Percentiles rank a stretch among this genome's conserved stretches.
Evolutionary conservation across 768 basidiomycete species (phyloP).

Genomic region (Phlebiopsis gigantea): DNA sequence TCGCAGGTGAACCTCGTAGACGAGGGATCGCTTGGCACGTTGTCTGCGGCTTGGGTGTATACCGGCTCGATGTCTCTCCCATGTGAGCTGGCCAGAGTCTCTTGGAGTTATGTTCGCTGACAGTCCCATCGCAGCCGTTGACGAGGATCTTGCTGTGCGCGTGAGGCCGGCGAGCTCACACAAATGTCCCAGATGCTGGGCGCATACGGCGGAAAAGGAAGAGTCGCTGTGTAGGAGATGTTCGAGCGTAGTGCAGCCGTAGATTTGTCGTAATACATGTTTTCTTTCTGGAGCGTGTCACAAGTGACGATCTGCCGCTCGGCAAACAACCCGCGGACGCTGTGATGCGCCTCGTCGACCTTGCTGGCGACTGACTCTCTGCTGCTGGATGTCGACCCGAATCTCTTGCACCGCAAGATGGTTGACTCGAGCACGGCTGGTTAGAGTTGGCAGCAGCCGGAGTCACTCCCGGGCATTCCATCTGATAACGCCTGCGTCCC

Average conservation of each 20-base stretch:
- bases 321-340: neutral
- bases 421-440: slow-evolving; percentile 5
- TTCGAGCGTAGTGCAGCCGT: slow-evolving; percentile 19
- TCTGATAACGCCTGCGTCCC: slow-evolving; percentile 14
- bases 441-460: slow-evolving; percentile 6
- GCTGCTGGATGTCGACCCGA: slow-evolving; percentile 9
- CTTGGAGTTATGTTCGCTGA: neutral
- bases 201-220: slow-evolving; percentile 47
- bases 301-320: slow-evolving; percentile 3
- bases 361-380: neutral
- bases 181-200: slow-evolving; percentile 95
- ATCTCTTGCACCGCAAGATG: slow-evolving; percentile 9
- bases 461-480: slow-evolving; percentile 11
- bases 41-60: neutral
- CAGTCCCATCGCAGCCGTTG: slow-evolving; percentile 13
- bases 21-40: neutral
- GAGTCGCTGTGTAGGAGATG: slow-evolving; percentile 69
- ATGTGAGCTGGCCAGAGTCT: neutral
- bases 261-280: neutral
- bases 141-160: slow-evolving; percentile 36
- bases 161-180: slow-evolving; percentile 53
- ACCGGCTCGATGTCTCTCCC: neutral
- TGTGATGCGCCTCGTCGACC: neutral
- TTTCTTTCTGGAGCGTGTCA: neutral
- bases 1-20: neutral